Conservation (phyloP, 257 asterid species). For the Linaria vulgaris region DNA sequence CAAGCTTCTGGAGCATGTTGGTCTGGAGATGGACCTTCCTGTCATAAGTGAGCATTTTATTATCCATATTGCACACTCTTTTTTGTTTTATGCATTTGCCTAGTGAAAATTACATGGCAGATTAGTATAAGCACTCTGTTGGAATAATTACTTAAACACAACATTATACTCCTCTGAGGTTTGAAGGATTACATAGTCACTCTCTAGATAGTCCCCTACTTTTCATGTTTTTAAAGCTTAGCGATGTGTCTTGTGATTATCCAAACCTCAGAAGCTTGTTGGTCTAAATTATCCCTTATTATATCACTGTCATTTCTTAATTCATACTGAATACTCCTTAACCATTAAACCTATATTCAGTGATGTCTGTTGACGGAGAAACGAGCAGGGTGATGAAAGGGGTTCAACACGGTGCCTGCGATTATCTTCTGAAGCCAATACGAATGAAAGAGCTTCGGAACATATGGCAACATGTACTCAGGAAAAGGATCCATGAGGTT, state of each 20-base stretch:
- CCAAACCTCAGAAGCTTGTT: no score
- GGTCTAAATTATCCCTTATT: no score
- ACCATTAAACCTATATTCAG: slow-evolving; percentile 30
- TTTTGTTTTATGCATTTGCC: no score
- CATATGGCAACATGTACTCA: slow-evolving; percentile 85
- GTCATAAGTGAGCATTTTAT: slow-evolving; percentile 55
- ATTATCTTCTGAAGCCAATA: slow-evolving; percentile 79
- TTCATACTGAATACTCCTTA: background rate
- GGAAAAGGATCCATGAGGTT: slow-evolving; percentile 60
- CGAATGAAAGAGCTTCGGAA: slow-evolving; percentile 70
- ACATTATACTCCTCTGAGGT: no score
- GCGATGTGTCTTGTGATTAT: no score
- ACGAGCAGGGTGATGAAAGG: slow-evolving; percentile 84
- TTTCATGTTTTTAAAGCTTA: no score
- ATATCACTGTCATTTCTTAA: background rate
- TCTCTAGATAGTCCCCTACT: no score
- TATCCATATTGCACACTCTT: background rate
- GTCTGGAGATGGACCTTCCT: slow-evolving; percentile 73
- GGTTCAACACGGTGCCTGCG: slow-evolving; percentile 81
- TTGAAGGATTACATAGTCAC: no score
- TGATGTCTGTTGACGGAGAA: slow-evolving; percentile 85
- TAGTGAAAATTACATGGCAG: no score
- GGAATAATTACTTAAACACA: no score
- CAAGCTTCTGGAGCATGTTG: slow-evolving; percentile 67
- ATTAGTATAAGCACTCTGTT: no score